phyloP scores from a whole-genome alignment of 805 yeast genomes.

The Ogataea nakhonphanomensis region DNA sequence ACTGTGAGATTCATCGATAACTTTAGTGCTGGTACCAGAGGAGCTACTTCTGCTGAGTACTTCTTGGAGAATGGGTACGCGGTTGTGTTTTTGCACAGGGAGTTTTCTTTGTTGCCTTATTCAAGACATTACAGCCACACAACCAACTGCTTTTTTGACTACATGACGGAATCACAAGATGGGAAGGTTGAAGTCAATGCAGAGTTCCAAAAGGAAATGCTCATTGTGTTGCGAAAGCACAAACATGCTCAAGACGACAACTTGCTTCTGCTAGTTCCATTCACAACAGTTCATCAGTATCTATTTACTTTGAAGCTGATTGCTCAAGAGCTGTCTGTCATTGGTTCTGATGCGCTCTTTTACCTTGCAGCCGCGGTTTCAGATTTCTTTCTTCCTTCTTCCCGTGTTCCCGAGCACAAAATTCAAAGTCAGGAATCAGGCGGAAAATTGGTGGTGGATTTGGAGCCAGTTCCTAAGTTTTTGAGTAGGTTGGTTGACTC shows the following conservation, averaged over 20 bases:
- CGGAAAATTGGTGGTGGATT: conserved; percentile 76
- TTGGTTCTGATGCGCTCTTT: conserved; percentile 63
- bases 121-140: conserved; percentile 87
- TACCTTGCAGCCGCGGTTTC: conserved; percentile 97
- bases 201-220: conserved; percentile 59
- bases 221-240: conserved; percentile 54
- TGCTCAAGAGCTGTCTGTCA: conserved; percentile 53
- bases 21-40: conserved; percentile 96
- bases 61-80: conserved; percentile 84
- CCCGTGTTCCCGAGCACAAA: conserved; percentile 87
- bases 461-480: conserved; percentile 96
- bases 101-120: conserved; percentile 86
- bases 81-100: conserved; percentile 88
- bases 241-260: conserved; percentile 46
- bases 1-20: conserved; percentile 96
- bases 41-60: conserved; percentile 93
- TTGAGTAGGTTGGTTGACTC: conserved; percentile 79
- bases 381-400: conserved; percentile 87
- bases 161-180: conserved; percentile 50
- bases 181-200: conserved; percentile 60
- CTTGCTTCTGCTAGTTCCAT: conserved; percentile 70
- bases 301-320: conserved; percentile 74
- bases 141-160: conserved; percentile 82
- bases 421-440: conserved; percentile 74
- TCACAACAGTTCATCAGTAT: conserved; percentile 93